These are phyloP conservation scores for Nematodospora anomalae DNA, from an alignment of 1,139 yeast genomes.

Conservation along the genomic window DNA sequence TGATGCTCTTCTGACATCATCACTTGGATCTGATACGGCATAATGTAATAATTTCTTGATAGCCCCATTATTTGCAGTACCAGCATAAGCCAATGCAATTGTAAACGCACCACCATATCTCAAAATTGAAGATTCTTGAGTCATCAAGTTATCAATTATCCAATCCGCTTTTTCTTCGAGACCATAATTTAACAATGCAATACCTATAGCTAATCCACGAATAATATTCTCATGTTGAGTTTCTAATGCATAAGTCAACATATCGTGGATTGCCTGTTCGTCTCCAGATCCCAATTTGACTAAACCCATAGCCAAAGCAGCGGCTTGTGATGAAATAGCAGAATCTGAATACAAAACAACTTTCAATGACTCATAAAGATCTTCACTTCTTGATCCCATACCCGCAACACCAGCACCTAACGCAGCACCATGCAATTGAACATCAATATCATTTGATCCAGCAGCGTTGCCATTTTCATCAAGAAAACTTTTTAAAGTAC, in stretches of 20 bases:
- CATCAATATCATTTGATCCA: constrained; percentile 77
- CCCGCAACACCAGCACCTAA: constrained; percentile 97
- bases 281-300: constrained; percentile 94
- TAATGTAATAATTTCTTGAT: constrained; percentile 82
- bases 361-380: constrained; percentile 78
- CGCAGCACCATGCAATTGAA: constrained; percentile 92
- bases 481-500: constrained; percentile 72
- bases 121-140: constrained; percentile 77
- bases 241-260: constrained; percentile 90
- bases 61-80: constrained; percentile 89
- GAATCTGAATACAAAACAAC: constrained; percentile 86
- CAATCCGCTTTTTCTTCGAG: constrained; percentile 79
- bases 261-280: constrained; percentile 68
- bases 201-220: constrained; percentile 86
- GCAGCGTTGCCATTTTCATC: constrained; percentile 67
- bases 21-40: constrained; percentile 96
- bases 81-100: constrained; percentile 93
- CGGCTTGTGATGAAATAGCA: constrained; percentile 95
- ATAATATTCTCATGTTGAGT: constrained; percentile 95
- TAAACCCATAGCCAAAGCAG: constrained; percentile 94
- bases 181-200: constrained; percentile 84
- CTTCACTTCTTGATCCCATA: constrained; percentile 81
- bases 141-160: constrained; percentile 65
- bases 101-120: constrained; percentile 97
- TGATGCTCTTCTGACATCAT: constrained; percentile 95